Percentiles rank a stretch among this genome's conserved stretches.
Evolutionary conservation across 2,329 filamentous ascomycete genomes (phyloP).

Genomic region (Nannizziopsis arthrosporioides): DNA sequence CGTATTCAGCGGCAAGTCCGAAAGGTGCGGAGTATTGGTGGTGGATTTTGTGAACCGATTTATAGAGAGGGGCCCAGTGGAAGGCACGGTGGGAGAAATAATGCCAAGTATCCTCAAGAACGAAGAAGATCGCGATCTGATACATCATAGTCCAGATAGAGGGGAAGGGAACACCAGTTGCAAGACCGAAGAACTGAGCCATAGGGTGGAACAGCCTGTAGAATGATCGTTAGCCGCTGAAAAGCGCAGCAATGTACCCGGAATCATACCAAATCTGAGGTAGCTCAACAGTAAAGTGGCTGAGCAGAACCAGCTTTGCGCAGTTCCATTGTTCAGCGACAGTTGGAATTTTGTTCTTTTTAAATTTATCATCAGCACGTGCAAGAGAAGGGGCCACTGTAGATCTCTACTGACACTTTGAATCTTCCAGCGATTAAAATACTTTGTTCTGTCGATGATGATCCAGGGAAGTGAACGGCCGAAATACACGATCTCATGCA

Average conservation of each 20-base stretch:
- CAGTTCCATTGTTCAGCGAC: conserved; percentile 88
- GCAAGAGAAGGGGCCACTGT: neutral
- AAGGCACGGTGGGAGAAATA: conserved; percentile 91
- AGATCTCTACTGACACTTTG: conserved; percentile 55
- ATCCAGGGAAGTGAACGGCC: conserved; percentile 85
- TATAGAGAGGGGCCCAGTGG: conserved; percentile 93
- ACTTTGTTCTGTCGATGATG: conserved; percentile 76
- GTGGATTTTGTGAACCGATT: conserved; percentile 95
- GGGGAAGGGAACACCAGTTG: conserved; percentile 82
- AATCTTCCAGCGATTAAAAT: conserved; percentile 88
- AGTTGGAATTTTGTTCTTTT: conserved; percentile 73
- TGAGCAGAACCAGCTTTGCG: conserved; percentile 80
- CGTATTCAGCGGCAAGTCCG: conserved; percentile 91
- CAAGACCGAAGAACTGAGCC: conserved; percentile 82
- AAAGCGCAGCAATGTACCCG: neutral
- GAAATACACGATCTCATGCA: conserved; percentile 94
- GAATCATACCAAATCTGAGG: conserved; percentile 77
- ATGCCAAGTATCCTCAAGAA: conserved; percentile 94
- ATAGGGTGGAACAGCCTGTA: conserved; percentile 80
- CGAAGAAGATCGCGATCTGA: conserved; percentile 88
- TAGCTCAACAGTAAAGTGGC: conserved; percentile 94
- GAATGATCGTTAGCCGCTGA: neutral
- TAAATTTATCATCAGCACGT: conserved; percentile 13
- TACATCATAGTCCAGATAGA: conserved; percentile 71
- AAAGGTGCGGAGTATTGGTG: conserved; percentile 98